These are phyloP conservation scores for Ilex aquifolium DNA, from an alignment of 257 asterid species.

Conservation along the genomic window DNA sequence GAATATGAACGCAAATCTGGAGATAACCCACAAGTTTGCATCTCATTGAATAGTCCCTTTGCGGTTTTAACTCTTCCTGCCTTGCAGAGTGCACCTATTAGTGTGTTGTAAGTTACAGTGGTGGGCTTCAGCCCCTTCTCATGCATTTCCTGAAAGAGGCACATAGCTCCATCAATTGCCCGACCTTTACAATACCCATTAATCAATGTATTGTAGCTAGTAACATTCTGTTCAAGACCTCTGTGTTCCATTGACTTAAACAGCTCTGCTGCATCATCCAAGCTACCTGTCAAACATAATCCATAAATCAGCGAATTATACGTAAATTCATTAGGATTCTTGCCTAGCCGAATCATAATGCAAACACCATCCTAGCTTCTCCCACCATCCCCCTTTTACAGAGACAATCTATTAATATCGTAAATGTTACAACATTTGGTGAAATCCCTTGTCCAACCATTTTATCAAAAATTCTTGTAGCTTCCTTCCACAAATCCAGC, in stretches of 20 bases:
- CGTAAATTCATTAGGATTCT: not conserved
- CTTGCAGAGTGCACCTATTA: not conserved
- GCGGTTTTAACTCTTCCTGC: slow-evolving; percentile 3
- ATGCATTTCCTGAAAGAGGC: slow-evolving; percentile 1
- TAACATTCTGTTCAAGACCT: not conserved
- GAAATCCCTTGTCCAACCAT: not conserved
- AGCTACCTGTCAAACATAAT: not conserved
- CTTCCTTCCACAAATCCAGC: not conserved
- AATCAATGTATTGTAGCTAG: slow-evolving; percentile 3
- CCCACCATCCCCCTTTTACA: not conserved
- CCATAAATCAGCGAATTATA: slow-evolving; percentile 2
- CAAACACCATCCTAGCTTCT: not conserved
- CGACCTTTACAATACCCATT: slow-evolving; percentile 6
- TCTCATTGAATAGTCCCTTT: not conserved
- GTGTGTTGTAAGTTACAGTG: not conserved
- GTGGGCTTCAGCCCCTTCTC: not conserved
- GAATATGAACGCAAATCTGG: not conserved
- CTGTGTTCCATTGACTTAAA: not conserved
- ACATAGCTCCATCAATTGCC: slow-evolving; percentile 1
- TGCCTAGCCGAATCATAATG: not conserved
- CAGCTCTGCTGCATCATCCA: not conserved
- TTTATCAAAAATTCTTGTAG: not conserved
- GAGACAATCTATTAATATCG: slow-evolving; percentile 1
- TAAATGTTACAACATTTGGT: not conserved
- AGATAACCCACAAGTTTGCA: slow-evolving; percentile 2